phyloP scores from a whole-genome alignment of 495 filamentous ascomycete species.

The Aspergillus sparsus region DNA sequence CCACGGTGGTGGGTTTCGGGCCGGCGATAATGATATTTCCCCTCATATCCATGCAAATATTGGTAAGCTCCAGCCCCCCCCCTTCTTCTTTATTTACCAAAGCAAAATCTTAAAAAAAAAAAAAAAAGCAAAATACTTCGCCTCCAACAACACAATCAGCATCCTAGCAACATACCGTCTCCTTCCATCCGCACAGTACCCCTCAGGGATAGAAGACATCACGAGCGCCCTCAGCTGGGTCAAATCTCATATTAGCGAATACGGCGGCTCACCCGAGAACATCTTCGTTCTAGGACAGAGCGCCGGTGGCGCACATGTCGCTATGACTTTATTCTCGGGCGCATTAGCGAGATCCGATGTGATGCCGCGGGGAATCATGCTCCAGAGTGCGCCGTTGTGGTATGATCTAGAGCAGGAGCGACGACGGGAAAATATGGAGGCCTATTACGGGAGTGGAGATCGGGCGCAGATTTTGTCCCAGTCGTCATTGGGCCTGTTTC shows the following conservation, averaged over 20 bases:
- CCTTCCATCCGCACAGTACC: conserved; percentile 5
- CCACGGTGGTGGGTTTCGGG: conserved; percentile 12
- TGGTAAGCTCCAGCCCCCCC: not conserved
- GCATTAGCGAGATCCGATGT: not conserved
- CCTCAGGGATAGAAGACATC: conserved; percentile 4
- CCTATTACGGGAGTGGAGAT: conserved; percentile 7
- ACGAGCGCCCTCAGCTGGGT: conserved; percentile 7
- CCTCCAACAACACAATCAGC: not conserved
- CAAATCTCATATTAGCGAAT: not conserved
- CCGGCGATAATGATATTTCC: conserved; percentile 12
- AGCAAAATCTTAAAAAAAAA: not conserved
- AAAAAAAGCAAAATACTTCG: conserved; percentile 13
- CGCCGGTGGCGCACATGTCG: conserved; percentile 9
- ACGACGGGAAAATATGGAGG: conserved; percentile 9
- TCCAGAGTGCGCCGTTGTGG: conserved; percentile 7
- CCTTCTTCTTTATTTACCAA: too few relatives aligned
- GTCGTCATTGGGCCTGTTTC: conserved; percentile 1
- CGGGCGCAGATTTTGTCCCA: not conserved
- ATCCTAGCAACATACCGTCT: conserved; percentile 12
- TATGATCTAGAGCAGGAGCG: conserved; percentile 8
- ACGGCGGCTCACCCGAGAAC: not conserved
- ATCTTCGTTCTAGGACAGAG: conserved; percentile 13
- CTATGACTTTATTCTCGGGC: conserved; percentile 8
- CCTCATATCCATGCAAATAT: conserved; percentile 12
- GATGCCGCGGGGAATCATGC: conserved; percentile 5